Percentiles rank a stretch among this genome's conserved stretches.
Evolutionary conservation across 495 filamentous ascomycete species (phyloP).

Genomic region (Talaromyces thailandensis): DNA sequence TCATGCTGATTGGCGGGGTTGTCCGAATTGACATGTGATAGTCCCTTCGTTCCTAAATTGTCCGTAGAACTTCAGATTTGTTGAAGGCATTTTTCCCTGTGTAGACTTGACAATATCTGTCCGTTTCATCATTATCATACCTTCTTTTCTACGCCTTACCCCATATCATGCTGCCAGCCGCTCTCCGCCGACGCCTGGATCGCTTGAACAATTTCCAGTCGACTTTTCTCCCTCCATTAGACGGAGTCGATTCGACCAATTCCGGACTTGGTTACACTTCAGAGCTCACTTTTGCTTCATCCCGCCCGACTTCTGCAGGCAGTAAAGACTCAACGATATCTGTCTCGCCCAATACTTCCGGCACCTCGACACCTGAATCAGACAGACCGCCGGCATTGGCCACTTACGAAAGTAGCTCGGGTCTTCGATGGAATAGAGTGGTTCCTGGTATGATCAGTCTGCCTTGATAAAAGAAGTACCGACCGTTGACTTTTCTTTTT

Average conservation of each 20-base stretch:
- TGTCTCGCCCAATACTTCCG: background rate
- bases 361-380: background rate
- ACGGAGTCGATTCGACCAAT: background rate
- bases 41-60: background rate
- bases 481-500: background rate
- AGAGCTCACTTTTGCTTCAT: slow-evolving; percentile 7
- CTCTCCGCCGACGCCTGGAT: background rate
- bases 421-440: slow-evolving; percentile 32
- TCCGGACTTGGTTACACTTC: slow-evolving; percentile 12
- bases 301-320: slow-evolving; percentile 10
- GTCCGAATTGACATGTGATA: background rate
- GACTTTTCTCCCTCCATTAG: background rate
- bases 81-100: background rate
- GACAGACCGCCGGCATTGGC: background rate
- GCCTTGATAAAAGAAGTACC: background rate
- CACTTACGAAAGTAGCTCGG: slow-evolving; percentile 28
- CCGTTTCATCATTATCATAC: background rate
- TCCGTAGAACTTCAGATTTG: background rate
- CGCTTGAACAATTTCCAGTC: background rate
- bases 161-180: background rate
- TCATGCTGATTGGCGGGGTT: background rate
- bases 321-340: slow-evolving; percentile 7
- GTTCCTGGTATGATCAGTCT: slow-evolving; percentile 20
- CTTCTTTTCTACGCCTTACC: background rate
- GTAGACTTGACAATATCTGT: background rate